These are phyloP conservation scores for Rhazya stricta DNA, from an alignment of 257 asterid genomes.

Conservation along the genomic window DNA sequence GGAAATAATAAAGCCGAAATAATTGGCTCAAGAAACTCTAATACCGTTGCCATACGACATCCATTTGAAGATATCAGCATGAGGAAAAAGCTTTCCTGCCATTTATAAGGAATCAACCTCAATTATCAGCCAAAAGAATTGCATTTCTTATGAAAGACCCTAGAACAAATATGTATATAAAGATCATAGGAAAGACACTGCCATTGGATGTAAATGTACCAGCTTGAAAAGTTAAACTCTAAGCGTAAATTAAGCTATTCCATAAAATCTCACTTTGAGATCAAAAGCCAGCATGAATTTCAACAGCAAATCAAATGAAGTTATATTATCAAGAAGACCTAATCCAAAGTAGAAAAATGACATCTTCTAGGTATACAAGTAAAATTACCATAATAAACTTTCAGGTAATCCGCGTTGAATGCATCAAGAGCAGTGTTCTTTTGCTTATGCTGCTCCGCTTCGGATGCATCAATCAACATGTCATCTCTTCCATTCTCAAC, in stretches of 20 bases:
- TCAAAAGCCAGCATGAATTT: neutral
- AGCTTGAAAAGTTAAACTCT: neutral
- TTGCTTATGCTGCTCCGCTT: conserved; percentile 23
- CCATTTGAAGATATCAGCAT: conserved; percentile 77
- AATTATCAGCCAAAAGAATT: neutral
- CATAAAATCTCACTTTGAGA: neutral
- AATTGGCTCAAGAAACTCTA: conserved; percentile 9
- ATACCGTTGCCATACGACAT: conserved; percentile 89
- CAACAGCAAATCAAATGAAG: neutral
- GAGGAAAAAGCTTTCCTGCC: conserved; percentile 81
- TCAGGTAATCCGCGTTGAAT: conserved; percentile 66
- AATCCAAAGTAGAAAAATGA: neutral
- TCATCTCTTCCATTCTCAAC: conserved; percentile 41
- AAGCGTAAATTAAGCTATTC: neutral
- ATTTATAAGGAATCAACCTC: conserved; percentile 14
- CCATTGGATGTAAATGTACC: neutral
- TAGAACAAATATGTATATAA: neutral
- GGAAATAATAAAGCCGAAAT: neutral
- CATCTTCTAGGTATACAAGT: neutral
- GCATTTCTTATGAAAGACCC: neutral
- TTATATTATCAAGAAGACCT: neutral
- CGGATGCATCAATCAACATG: conserved; percentile 57
- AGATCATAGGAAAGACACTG: neutral
- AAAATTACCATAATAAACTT: conserved; percentile 56
- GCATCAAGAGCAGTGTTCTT: conserved; percentile 38